phyloP scores from a whole-genome alignment of 225 moss, liverwort and hornwort genomes.

The Marchantia paleacea region DNA sequence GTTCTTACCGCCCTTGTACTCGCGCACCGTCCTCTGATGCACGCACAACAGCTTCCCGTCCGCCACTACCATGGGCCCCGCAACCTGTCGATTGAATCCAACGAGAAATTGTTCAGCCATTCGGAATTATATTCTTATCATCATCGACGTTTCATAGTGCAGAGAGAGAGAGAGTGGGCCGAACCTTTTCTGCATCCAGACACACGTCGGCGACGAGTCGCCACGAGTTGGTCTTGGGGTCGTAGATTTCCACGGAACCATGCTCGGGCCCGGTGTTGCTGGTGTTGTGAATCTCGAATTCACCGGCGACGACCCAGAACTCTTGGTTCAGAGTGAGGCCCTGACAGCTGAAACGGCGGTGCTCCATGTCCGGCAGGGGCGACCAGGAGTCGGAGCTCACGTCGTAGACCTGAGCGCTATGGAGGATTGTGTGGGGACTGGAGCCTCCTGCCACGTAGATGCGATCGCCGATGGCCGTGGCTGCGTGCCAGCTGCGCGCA shows the following conservation, averaged over 20 bases:
- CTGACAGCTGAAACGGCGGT: constrained; percentile 53
- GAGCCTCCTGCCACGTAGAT: constrained; percentile 71
- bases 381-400: constrained; percentile 43
- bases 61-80: constrained; percentile 50
- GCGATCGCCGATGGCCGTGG: constrained; percentile 46
- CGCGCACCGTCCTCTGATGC: constrained; percentile 48
- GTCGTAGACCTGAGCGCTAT: constrained; percentile 63
- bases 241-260: constrained; percentile 58
- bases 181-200: constrained; percentile 63
- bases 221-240: constrained; percentile 49
- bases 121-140: too few species aligned
- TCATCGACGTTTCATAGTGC: too few species aligned
- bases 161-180: background rate
- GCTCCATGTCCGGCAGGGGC: constrained; percentile 40
- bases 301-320: constrained; percentile 71
- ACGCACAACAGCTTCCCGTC: constrained; percentile 52
- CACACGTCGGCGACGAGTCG: constrained; percentile 54
- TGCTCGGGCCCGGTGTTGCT: constrained; percentile 43
- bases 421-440: constrained; percentile 45
- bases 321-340: constrained; percentile 52
- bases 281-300: constrained; percentile 47
- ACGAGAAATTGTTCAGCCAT: background rate
- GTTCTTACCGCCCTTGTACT: constrained; percentile 37
- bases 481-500: constrained; percentile 65
- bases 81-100: constrained; percentile 33